A percentile compares a stretch with the other conserved stretches of the same genome.
Conservation (phyloP, 2,329 filamentous ascomycete species). For the Aspergillus fumigatiaffinis region DNA sequence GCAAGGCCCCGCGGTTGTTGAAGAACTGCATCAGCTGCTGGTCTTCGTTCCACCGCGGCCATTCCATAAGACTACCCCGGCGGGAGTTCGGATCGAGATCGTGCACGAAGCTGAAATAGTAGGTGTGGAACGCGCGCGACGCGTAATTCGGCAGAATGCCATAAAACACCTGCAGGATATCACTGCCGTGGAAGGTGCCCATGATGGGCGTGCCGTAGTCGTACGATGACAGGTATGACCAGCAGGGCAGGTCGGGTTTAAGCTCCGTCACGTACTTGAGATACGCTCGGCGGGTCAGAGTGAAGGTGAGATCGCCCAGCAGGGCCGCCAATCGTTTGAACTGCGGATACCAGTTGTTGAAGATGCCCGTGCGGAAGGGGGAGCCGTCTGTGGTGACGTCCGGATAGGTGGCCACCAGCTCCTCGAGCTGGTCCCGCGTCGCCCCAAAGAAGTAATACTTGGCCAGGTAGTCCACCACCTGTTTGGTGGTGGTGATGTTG, state of each 20-base stretch:
- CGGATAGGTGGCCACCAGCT: slow-evolving; percentile 61
- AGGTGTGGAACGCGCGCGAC: slow-evolving; percentile 57
- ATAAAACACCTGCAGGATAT: slow-evolving; percentile 66
- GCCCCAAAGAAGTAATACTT: slow-evolving; percentile 59
- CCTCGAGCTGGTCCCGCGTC: slow-evolving; percentile 47
- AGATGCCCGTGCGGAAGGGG: slow-evolving; percentile 64
- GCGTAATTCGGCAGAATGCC: slow-evolving; percentile 62
- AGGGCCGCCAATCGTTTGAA: slow-evolving; percentile 75
- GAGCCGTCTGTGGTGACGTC: slow-evolving; percentile 57
- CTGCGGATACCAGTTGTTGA: slow-evolving; percentile 72
- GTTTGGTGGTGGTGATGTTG: slow-evolving; percentile 60
- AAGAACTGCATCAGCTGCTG: slow-evolving; percentile 52
- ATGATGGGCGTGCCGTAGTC: slow-evolving; percentile 66
- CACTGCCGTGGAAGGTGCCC: slow-evolving; percentile 71
- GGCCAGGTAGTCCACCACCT: slow-evolving; percentile 60
- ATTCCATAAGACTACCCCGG: slow-evolving; percentile 40
- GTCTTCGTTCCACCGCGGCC: slow-evolving; percentile 52
- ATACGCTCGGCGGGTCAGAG: slow-evolving; percentile 63
- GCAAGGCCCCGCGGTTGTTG: slow-evolving; percentile 31
- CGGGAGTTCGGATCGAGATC: slow-evolving; percentile 65
- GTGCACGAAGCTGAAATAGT: slow-evolving; percentile 70
- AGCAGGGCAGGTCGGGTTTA: slow-evolving; percentile 59
- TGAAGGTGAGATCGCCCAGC: slow-evolving; percentile 72
- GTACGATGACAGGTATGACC: slow-evolving; percentile 74
- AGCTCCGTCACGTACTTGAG: slow-evolving; percentile 46